These are phyloP conservation scores for Middelhovenomyces tepae DNA, from an alignment of 805 yeast species.

Conservation along the genomic window DNA sequence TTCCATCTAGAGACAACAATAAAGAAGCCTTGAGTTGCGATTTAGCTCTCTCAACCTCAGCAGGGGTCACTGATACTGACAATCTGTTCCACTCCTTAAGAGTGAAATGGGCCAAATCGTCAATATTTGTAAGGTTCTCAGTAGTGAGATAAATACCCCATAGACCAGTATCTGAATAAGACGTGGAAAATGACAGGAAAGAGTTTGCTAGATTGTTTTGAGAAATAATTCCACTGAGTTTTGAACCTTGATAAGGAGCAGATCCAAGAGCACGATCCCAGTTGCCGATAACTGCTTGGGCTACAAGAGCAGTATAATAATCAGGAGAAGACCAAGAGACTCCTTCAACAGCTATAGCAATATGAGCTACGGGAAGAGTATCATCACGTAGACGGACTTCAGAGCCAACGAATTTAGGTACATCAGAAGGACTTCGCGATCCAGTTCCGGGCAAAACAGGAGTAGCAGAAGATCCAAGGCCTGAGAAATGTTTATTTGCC, in stretches of 20 bases:
- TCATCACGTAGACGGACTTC: conserved; percentile 79
- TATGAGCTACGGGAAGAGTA: conserved; percentile 78
- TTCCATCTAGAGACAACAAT: conserved; percentile 81
- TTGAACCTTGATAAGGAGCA: conserved; percentile 78
- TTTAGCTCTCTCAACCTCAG: conserved; percentile 89
- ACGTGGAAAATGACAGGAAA: conserved; percentile 92
- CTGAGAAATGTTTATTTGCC: conserved; percentile 64
- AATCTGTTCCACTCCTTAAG: conserved; percentile 84
- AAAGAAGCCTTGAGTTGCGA: conserved; percentile 91
- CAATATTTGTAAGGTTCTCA: conserved; percentile 61
- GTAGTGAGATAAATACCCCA: conserved; percentile 95
- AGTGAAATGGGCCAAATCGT: conserved; percentile 62
- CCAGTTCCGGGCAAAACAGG: conserved; percentile 64
- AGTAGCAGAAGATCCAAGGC: conserved; percentile 37
- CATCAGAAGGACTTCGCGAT: conserved; percentile 50
- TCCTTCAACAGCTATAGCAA: conserved; percentile 95
- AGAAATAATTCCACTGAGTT: conserved; percentile 59
- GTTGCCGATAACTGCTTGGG: conserved; percentile 93
- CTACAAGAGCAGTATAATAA: conserved; percentile 88
- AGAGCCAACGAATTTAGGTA: conserved; percentile 76
- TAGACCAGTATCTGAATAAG: conserved; percentile 93
- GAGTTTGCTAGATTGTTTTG: conserved; percentile 73
- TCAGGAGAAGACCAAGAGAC: conserved; percentile 96
- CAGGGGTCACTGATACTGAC: conserved; percentile 68
- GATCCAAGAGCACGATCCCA: conserved; percentile 93